Percentiles rank a stretch among this genome's conserved stretches.
Conservation (phyloP, 306 rosid genomes). For the Acacia crassicarpa region DNA sequence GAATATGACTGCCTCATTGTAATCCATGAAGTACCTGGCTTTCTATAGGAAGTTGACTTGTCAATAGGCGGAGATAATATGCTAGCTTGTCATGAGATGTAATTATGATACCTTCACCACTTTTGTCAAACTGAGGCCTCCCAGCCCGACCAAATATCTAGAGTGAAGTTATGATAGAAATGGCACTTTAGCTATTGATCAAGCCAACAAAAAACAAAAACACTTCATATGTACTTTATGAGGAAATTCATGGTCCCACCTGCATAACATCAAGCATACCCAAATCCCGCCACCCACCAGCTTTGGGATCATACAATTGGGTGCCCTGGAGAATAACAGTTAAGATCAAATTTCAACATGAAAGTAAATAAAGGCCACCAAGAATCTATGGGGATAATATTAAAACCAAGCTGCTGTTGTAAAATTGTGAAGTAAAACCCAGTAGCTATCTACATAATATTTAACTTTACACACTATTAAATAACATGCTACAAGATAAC, state of each 20-base stretch:
- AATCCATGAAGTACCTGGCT: constrained; percentile 75
- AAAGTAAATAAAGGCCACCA: constrained; percentile 22
- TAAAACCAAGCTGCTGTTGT: background rate
- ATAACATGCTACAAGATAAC: constrained; percentile 3
- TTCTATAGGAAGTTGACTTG: constrained; percentile 95
- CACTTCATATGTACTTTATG: constrained; percentile 15
- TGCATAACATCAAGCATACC: constrained; percentile 99
- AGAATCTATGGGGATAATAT: constrained; percentile 10
- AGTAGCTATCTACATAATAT: constrained; percentile 17
- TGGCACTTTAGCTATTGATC: background rate
- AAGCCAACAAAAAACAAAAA: constrained; percentile 13
- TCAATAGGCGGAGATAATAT: constrained; percentile 81
- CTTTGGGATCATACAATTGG: constrained; percentile 95
- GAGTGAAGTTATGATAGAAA: constrained; percentile 32
- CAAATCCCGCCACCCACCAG: constrained; percentile 97
- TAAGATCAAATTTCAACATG: constrained; percentile 19
- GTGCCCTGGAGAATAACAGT: constrained; percentile 68
- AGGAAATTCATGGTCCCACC: constrained; percentile 45
- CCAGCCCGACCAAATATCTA: constrained; percentile 99
- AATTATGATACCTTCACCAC: constrained; percentile 98
- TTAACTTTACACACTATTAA: background rate
- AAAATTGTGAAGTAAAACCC: constrained; percentile 18
- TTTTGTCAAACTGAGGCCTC: constrained; percentile 95
- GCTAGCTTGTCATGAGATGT: constrained; percentile 93
- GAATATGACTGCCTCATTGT: constrained; percentile 6